Base-by-base conservation (phyloP, 148 eudicot species). In the Nepenthes mirabilis region DNA sequence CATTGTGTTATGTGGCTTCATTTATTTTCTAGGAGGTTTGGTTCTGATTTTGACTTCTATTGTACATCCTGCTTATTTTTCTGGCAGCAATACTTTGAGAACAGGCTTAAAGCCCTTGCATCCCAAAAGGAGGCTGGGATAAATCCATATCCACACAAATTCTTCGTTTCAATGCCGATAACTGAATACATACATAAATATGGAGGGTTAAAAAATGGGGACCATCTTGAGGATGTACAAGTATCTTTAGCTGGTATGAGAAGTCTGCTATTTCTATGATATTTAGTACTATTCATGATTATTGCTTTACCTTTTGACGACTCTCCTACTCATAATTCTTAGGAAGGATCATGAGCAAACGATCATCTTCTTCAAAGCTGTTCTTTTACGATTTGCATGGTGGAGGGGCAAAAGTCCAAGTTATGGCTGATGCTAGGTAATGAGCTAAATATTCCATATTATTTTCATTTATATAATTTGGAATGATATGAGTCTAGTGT, bases 81-180 rank as follows among this genome's bases (percentile, higher is more conserved):
- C 49, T 52, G 69, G 82, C 85, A 90, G 98, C 94, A 86, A 93
- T 93, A 82, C 67, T 80, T 69, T 59, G 98, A 88, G 70, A 88
- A 86, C 68, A 74, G 98, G 78, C 64, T 83, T 68, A 88, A 76
- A 70, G 68, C 69, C 47, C 87, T 93, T 59, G 84, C 70, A 37
- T 77, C 90, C 48, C 78, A 75, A 71, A 93, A 88, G 81, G 81
- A 65, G 57, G 82, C 79, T 55, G 96, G 90, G 45, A 10, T 47
- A 1, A 88, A 91, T 62, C 97, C 97, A 5, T 93, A 93, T 65
- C 96, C 96, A 32, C 98, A 93, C 74, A 93, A 93, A 67, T 93
- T 93, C 59, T 59, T 59, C 52, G 84, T 72, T 52, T 64, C 81
- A 3, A 55, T 76, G 84, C 56, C 83, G 56, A 65, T 88, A 35